A percentile compares a stretch with the other conserved stretches of the same genome.
These are phyloP conservation scores for Delonix regia DNA, from an alignment of 306 rosid genomes.

Conservation along the genomic window DNA sequence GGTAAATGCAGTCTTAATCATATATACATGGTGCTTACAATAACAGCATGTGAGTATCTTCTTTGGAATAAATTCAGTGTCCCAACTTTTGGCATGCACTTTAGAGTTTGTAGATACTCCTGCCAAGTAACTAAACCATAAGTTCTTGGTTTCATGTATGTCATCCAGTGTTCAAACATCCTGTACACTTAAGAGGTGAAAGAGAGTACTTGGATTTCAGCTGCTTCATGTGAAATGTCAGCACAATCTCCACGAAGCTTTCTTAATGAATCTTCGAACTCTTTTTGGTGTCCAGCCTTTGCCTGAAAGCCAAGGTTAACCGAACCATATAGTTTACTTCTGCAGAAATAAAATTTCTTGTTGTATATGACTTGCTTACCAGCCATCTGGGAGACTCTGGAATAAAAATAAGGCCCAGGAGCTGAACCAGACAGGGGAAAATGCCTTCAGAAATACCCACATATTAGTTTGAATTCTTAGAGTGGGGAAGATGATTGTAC, in stretches of 20 bases:
- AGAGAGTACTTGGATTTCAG: slow-evolving; percentile 1
- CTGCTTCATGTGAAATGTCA: slow-evolving; percentile 22
- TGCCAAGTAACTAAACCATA: background rate
- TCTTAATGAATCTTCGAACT: slow-evolving; percentile 6
- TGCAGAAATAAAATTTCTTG: background rate
- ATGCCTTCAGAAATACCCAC: background rate
- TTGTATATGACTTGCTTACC: background rate
- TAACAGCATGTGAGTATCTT: background rate
- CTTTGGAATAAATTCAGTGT: slow-evolving; percentile 5
- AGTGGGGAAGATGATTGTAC: background rate
- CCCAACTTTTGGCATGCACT: slow-evolving; percentile 20
- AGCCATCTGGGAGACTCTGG: slow-evolving; percentile 10
- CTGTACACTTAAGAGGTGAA: background rate
- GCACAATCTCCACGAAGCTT: slow-evolving; percentile 20
- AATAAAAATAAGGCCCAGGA: background rate
- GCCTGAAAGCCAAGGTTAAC: slow-evolving; percentile 16
- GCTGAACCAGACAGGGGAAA: background rate
- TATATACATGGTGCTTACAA: background rate
- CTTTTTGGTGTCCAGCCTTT: background rate
- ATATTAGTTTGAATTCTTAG: background rate
- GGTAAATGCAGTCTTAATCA: background rate
- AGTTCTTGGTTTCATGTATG: background rate
- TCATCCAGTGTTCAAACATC: background rate
- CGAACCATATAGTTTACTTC: background rate
- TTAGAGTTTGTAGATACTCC: background rate